Conservation (phyloP, 805 yeast genomes). For the Monosporozyma siamensis region DNA sequence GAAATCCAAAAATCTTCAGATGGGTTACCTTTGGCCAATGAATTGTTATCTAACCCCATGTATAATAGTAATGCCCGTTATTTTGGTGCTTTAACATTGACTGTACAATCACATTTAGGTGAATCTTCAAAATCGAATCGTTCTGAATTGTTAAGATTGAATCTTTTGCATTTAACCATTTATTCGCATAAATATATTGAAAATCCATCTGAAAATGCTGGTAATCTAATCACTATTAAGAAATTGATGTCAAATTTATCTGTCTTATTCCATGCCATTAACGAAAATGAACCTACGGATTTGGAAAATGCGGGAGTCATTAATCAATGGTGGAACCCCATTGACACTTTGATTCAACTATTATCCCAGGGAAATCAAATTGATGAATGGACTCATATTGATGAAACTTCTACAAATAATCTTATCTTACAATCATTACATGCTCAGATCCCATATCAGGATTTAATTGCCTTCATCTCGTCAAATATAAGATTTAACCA, state of each 20-base stretch:
- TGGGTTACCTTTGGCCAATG: conserved; percentile 25
- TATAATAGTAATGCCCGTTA: conserved; percentile 25
- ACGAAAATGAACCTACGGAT: conserved; percentile 10
- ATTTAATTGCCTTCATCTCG: conserved; percentile 18
- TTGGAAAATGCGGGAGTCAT: neutral
- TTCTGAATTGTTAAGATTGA: conserved; percentile 15
- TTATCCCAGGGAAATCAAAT: conserved; percentile 10
- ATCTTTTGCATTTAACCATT: conserved; percentile 18
- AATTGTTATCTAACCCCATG: conserved; percentile 12
- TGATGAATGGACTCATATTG: conserved; percentile 10
- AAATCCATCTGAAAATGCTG: conserved; percentile 9
- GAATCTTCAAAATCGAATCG: neutral
- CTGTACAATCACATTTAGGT: conserved; percentile 24
- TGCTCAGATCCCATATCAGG: conserved; percentile 15
- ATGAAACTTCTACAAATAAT: conserved; percentile 4
- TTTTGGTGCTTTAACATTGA: conserved; percentile 30
- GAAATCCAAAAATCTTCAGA: conserved; percentile 23
- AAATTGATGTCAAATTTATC: conserved; percentile 31
- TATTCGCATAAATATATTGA: conserved; percentile 11
- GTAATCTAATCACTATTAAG: conserved; percentile 18
- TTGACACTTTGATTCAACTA: conserved; percentile 21
- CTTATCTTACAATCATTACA: conserved; percentile 13
- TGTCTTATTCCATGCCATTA: conserved; percentile 22
- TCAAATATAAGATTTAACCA: conserved; percentile 18
- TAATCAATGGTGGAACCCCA: conserved; percentile 27